phyloP scores from a whole-genome alignment of 768 basidiomycete species.

The Hericium rajendrae region DNA sequence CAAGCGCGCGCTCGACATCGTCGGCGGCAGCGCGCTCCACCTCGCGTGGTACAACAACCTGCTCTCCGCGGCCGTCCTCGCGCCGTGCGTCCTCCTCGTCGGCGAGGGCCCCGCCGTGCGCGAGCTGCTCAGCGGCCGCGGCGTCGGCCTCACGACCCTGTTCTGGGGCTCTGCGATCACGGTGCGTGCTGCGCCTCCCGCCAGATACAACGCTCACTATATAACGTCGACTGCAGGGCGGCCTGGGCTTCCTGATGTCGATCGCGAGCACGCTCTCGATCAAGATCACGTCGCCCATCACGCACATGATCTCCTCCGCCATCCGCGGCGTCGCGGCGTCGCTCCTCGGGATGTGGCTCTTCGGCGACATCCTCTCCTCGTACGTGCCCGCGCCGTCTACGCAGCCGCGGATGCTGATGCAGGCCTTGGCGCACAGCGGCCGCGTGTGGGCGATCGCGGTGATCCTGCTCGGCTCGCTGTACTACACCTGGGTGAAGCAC shows the following conservation, averaged over 20 bases:
- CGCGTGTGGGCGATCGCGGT: constrained; percentile 72
- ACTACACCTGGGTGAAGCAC: constrained; percentile 87
- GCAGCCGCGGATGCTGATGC: background rate
- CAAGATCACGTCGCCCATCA: constrained; percentile 95
- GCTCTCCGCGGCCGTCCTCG: constrained; percentile 59
- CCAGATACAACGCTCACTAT: background rate
- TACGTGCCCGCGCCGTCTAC: constrained; percentile 27
- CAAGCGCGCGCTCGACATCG: constrained; percentile 73
- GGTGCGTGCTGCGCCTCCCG: constrained; percentile 28
- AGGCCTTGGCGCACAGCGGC: constrained; percentile 37
- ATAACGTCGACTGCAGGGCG: constrained; percentile 39
- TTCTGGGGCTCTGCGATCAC: constrained; percentile 73
- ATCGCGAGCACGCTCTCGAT: constrained; percentile 89
- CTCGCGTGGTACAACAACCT: constrained; percentile 92
- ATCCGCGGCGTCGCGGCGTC: constrained; percentile 93
- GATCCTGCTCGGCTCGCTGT: constrained; percentile 74
- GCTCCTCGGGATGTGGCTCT: constrained; percentile 70
- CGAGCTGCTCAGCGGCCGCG: constrained; percentile 42
- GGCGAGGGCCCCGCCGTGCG: constrained; percentile 65
- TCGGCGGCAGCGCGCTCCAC: constrained; percentile 75
- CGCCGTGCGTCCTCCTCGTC: constrained; percentile 62
- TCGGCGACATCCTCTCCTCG: constrained; percentile 73
- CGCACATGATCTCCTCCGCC: constrained; percentile 95
- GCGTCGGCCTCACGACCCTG: constrained; percentile 51
- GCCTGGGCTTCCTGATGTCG: constrained; percentile 89